Percentiles rank a stretch among this genome's conserved stretches.
phyloP scores from a whole-genome alignment of 2,329 filamentous ascomycete genomes.

The Laburnicola sp. region DNA sequence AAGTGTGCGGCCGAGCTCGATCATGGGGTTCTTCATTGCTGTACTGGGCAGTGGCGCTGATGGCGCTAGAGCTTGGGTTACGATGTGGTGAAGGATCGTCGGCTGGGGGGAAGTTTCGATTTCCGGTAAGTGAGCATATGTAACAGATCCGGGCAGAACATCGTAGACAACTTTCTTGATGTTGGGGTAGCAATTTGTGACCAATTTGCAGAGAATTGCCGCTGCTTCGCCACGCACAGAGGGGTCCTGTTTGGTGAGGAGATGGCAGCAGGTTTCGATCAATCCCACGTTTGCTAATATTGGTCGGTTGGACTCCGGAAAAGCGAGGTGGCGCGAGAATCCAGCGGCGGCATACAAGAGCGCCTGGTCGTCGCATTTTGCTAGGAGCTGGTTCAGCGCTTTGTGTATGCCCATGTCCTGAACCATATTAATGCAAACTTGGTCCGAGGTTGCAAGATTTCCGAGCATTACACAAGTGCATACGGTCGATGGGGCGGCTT shows the following conservation, averaged over 20 bases:
- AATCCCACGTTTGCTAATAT: conserved; percentile 37
- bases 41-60: conserved; percentile 40
- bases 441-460: conserved; percentile 43
- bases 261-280: conserved; percentile 32
- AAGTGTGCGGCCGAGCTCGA: conserved; percentile 38
- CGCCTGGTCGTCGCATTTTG: conserved; percentile 29
- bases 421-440: conserved; percentile 41
- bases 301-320: conserved; percentile 38
- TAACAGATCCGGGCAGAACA: conserved; percentile 17
- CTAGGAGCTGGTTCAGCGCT: conserved; percentile 34
- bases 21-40: conserved; percentile 44
- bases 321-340: conserved; percentile 42
- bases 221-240: conserved; percentile 42
- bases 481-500: conserved; percentile 32
- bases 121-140: conserved; percentile 13
- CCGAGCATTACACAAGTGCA: conserved; percentile 45
- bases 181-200: conserved; percentile 37
- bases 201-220: conserved; percentile 40
- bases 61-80: conserved; percentile 36
- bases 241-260: conserved; percentile 33
- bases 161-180: conserved; percentile 35
- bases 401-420: conserved; percentile 37
- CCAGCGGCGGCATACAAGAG: conserved; percentile 44
- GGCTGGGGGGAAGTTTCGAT: conserved; percentile 22
- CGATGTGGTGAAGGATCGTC: conserved; percentile 34